Evolutionary conservation across 1,284 basidiomycete genomes (phyloP).

Genomic region (Heterobasidion occidentale): DNA sequence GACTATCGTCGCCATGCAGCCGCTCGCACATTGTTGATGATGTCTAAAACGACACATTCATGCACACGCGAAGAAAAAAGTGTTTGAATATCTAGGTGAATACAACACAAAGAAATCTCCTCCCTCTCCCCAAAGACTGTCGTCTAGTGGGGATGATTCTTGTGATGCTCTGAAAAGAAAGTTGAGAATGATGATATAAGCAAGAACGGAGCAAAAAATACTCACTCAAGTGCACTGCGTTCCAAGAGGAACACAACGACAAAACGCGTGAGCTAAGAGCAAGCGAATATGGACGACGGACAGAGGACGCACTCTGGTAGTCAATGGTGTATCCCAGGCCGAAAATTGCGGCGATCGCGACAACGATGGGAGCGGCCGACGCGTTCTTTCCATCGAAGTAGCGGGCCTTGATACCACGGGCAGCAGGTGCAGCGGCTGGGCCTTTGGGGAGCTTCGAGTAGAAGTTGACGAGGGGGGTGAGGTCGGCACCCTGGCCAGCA

Average conservation of each 20-base stretch:
- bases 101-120: too few relatives aligned
- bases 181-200: slow-evolving; percentile 12
- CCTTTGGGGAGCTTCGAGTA: slow-evolving; percentile 91
- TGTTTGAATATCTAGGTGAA: too few relatives aligned
- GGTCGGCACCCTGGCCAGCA: slow-evolving; percentile 73
- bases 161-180: slow-evolving; percentile 67
- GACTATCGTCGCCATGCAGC: too few relatives aligned
- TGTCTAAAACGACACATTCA: too few relatives aligned
- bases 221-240: slow-evolving; percentile 73
- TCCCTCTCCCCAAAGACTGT: not conserved
- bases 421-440: slow-evolving; percentile 50
- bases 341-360: slow-evolving; percentile 70
- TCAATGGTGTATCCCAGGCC: slow-evolving; percentile 84
- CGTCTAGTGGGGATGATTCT: slow-evolving; percentile 72
- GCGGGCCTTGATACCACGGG: slow-evolving; percentile 67
- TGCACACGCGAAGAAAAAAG: too few relatives aligned
- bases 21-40: too few relatives aligned
- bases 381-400: slow-evolving; percentile 87
- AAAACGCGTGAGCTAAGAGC: not conserved
- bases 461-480: slow-evolving; percentile 84
- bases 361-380: slow-evolving; percentile 66
- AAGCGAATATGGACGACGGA: slow-evolving; percentile 6
- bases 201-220: not conserved
- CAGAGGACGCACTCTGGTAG: slow-evolving; percentile 73
- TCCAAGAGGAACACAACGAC: not conserved